Percentiles rank a stretch among this genome's conserved stretches.
These are phyloP conservation scores for Fusarium goolgardi DNA, from an alignment of 2,329 filamentous ascomycete species.

Conservation along the genomic window DNA sequence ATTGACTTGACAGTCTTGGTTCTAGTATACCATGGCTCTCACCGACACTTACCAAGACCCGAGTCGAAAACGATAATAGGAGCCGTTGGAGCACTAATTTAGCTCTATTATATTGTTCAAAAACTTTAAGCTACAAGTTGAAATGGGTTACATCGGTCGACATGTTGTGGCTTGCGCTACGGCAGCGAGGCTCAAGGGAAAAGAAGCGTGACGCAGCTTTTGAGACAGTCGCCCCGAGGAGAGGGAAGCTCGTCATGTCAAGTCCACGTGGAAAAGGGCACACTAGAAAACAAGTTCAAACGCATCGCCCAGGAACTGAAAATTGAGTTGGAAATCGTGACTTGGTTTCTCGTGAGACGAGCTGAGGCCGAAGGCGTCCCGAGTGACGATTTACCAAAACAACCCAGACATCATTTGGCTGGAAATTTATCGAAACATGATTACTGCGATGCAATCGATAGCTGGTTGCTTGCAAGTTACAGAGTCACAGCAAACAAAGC, in stretches of 20 bases:
- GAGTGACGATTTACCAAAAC: neutral
- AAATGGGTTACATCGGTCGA: conserved; percentile 21
- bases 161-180: conserved; percentile 35
- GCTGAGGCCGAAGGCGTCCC: neutral
- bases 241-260: conserved; percentile 23
- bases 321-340: neutral
- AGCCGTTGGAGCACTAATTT: neutral
- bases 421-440: neutral
- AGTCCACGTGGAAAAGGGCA: conserved; percentile 30
- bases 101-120: neutral
- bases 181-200: conserved; percentile 20
- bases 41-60: neutral
- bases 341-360: neutral
- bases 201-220: conserved; percentile 10
- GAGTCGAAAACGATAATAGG: conserved; percentile 1
- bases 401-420: neutral
- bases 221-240: conserved; percentile 32
- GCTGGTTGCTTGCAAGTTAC: neutral
- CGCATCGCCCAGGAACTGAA: conserved; percentile 1
- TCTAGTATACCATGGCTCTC: neutral
- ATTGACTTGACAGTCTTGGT: neutral
- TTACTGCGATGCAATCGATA: neutral
- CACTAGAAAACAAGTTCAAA: neutral
- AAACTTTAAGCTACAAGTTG: neutral
- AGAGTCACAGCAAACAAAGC: neutral